Evolutionary conservation across 2,329 filamentous ascomycete genomes (phyloP), one percentile per base, ranked within the genome.

Genomic region (Penicillium sp.): DNA sequence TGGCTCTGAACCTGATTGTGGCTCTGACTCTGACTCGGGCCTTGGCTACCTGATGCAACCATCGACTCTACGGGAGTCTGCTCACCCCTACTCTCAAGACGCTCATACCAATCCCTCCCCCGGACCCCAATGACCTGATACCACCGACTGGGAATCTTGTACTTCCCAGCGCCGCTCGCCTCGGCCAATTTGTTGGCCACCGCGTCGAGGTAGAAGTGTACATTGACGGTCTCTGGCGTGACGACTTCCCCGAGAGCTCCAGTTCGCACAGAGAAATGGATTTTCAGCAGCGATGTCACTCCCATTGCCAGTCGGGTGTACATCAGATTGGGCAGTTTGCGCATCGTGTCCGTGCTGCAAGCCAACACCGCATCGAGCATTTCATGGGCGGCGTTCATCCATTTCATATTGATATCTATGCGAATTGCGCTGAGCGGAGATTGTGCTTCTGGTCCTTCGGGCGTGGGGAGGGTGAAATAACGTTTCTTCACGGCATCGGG

Each of bases 331-430:
- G 71, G 68, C 39, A 73, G 55, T 51, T 67, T 66, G 31, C 69
- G 68, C 61, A 72, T 60, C 8, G 68, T 65, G 13, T 71, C 67
- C 13, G 63, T 66, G 51, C 68, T 69, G 52, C 70, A 73, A 34
- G 54, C 59, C 32, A 72, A 55, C 21, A 71, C 64, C 2, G 65
- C 62, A 46, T 73, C 64, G 14, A 73, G 62, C 48, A 72, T 48
- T 46, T 69, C 64, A 7, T 72, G 71, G 10, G 69, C 66, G 18
- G 69, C 66, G 41, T 69, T 67, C 68, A 73, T 65, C 70, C 70
- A 73, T 60, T 72, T 73, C 40, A 73, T 62, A 3, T 63, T 72
- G 55, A 73, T 63, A 44, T 73, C 70, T 46, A 73, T 63, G 18
- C 70, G 69, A 47, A 69, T 63, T 3, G 67, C 69, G 45, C 70